Conservation (phyloP, 768 basidiomycete species). For the Kwoniella pini region DNA sequence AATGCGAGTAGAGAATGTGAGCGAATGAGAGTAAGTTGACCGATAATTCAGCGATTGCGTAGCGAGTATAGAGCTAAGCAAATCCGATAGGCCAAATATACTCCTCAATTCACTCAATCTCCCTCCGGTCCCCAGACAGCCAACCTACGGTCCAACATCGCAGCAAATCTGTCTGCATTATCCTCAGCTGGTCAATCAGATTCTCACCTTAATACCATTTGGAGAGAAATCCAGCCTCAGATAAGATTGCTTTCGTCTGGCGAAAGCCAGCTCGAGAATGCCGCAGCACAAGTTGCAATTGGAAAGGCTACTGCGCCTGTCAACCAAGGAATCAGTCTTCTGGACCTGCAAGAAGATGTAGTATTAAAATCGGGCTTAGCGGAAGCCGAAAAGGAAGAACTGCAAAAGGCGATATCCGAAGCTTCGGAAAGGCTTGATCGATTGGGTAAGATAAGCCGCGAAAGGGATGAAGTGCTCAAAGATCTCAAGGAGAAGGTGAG, state of each 20-base stretch:
- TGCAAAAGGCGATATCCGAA: constrained; percentile 60
- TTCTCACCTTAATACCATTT: constrained; percentile 69
- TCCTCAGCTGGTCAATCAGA: constrained; percentile 79
- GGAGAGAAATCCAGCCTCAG: constrained; percentile 70
- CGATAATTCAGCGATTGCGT: not conserved
- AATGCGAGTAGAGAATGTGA: constrained; percentile 85
- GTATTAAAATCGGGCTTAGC: constrained; percentile 57
- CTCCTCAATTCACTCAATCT: constrained; percentile 80
- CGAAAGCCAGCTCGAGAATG: constrained; percentile 56
- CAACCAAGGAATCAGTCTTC: constrained; percentile 57
- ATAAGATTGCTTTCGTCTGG: constrained; percentile 61
- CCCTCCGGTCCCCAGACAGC: constrained; percentile 76
- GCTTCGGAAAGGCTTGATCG: constrained; percentile 62
- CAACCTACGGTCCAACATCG: constrained; percentile 72
- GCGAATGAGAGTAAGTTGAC: constrained; percentile 62
- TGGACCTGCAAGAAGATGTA: constrained; percentile 72
- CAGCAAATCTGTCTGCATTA: constrained; percentile 69
- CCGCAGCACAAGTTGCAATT: constrained; percentile 55
- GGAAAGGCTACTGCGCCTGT: constrained; percentile 56
- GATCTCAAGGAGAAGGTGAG: constrained; percentile 93
- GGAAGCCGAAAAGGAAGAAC: constrained; percentile 66
- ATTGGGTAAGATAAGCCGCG: constrained; percentile 78
- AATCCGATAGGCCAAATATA: constrained; percentile 66
- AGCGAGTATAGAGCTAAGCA: not conserved
- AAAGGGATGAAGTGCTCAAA: constrained; percentile 81